Conservation (phyloP, 139 green algal species). For the Chlamydomonas sphaeroides region DNA sequence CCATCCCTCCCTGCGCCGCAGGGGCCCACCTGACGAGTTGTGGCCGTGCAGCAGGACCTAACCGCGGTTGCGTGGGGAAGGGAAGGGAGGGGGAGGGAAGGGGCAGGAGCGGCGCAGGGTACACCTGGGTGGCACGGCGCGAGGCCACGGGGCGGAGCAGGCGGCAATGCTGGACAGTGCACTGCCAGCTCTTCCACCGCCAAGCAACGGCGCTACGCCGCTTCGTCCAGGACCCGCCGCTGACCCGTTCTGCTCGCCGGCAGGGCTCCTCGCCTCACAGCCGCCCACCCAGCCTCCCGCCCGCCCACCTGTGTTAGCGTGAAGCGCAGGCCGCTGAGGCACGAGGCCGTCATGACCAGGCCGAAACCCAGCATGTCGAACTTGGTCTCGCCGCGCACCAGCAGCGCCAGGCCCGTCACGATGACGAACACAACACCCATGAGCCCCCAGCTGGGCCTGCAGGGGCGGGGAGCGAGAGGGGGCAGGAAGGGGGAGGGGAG, state of each 20-base stretch:
- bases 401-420: conserved; percentile 81
- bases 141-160: no score
- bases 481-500: neutral
- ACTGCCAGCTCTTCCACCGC: conserved; percentile 33
- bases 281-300: no score
- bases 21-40: neutral
- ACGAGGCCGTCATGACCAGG: conserved; percentile 88
- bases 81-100: no score
- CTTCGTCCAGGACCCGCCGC: no score
- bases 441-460: conserved; percentile 80
- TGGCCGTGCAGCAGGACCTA: conserved; percentile 38
- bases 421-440: conserved; percentile 85
- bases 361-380: conserved; percentile 89
- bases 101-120: no score
- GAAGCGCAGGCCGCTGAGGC: conserved; percentile 86
- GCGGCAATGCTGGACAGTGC: no score
- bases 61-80: no score
- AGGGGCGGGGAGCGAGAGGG: neutral
- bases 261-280: no score
- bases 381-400: conserved; percentile 89
- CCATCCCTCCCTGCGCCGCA: neutral
- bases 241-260: no score
- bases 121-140: no score
- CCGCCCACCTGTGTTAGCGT: conserved; percentile 92
- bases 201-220: no score